Conservation (phyloP, 2,329 filamentous ascomycete genomes). For the Sphaerulina populicola region DNA sequence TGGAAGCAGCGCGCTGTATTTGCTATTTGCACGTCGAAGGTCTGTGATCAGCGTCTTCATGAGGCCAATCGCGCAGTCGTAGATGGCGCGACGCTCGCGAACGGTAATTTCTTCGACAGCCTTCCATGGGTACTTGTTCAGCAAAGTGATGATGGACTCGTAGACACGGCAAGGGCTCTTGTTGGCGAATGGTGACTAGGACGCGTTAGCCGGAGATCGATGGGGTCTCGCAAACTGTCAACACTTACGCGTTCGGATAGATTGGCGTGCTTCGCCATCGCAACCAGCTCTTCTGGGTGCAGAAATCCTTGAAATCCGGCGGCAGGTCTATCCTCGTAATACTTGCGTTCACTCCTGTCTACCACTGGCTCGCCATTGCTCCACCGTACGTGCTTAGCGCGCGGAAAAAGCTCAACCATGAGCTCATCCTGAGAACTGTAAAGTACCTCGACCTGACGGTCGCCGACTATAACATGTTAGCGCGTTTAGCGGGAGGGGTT, state of each 20-base stretch:
- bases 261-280: conserved; percentile 42
- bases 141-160: conserved; percentile 45
- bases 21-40: conserved; percentile 15
- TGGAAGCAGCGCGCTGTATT: conserved; percentile 16
- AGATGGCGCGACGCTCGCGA: conserved; percentile 41
- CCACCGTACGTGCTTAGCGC: conserved; percentile 45
- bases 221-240: neutral
- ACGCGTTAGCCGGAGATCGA: conserved; percentile 1
- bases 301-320: conserved; percentile 47
- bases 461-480: conserved; percentile 33
- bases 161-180: conserved; percentile 48
- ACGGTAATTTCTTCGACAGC: conserved; percentile 40
- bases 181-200: conserved; percentile 42
- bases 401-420: conserved; percentile 46
- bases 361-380: conserved; percentile 31
- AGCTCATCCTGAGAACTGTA: conserved; percentile 43
- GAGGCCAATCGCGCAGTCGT: conserved; percentile 29
- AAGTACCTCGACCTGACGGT: conserved; percentile 41
- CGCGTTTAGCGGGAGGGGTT: no score
- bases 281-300: conserved; percentile 44
- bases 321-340: conserved; percentile 41
- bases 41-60: conserved; percentile 23
- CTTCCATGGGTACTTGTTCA: conserved; percentile 49
- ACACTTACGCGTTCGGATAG: conserved; percentile 43
- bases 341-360: conserved; percentile 35